Conservation (phyloP, 345 rosid genomes). For the Barbarea vulgaris region DNA sequence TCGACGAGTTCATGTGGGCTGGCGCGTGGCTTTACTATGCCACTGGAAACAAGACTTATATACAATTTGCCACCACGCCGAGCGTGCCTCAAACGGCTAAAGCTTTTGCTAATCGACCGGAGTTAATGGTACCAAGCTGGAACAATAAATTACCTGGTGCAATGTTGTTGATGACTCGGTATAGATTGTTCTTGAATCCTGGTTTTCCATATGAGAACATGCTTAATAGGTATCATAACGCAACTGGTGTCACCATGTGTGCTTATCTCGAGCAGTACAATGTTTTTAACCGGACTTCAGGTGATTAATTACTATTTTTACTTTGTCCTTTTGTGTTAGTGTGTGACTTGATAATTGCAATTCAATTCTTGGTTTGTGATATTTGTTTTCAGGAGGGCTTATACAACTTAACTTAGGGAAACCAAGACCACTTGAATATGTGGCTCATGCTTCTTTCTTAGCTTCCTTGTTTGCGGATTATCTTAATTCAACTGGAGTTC, state of each 20-base stretch:
- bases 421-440: constrained; percentile 66
- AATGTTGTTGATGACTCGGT: constrained; percentile 78
- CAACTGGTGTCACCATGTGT: constrained; percentile 69
- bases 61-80: constrained; percentile 55
- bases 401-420: constrained; percentile 56
- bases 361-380: background rate
- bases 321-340: background rate
- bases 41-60: constrained; percentile 68
- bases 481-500: constrained; percentile 62
- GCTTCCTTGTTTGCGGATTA: constrained; percentile 78
- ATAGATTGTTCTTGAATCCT: constrained; percentile 67
- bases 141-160: constrained; percentile 93
- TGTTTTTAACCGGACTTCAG: constrained; percentile 75
- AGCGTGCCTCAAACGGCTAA: constrained; percentile 58
- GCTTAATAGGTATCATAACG: constrained; percentile 70
- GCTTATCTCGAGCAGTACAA: constrained; percentile 65
- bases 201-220: constrained; percentile 90
- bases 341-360: background rate
- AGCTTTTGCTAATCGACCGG: constrained; percentile 51
- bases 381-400: constrained; percentile 63
- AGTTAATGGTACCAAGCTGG: constrained; percentile 62
- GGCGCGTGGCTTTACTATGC: constrained; percentile 87
- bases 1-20: constrained; percentile 86
- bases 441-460: constrained; percentile 73
- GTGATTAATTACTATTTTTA: constrained; percentile 36